phyloP scores from a whole-genome alignment of 2,329 filamentous ascomycete genomes.

The Fusarium verrucosum region DNA sequence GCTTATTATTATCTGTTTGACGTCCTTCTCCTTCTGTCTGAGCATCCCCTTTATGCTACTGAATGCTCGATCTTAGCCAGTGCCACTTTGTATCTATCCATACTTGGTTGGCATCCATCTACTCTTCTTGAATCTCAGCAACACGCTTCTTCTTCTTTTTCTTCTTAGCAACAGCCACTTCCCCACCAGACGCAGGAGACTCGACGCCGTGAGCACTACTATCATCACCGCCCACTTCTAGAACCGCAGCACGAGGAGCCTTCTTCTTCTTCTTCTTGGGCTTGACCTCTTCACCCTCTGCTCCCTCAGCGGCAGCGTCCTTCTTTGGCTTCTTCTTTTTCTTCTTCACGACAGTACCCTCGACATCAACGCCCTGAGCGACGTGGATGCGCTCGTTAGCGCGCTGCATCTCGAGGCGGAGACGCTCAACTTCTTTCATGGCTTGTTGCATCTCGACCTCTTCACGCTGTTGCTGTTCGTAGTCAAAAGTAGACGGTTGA shows the following conservation, averaged over 20 bases:
- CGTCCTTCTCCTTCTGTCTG: constrained; percentile 19
- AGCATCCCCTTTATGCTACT: constrained; percentile 9
- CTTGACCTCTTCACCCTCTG: constrained; percentile 31
- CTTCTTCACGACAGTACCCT: constrained; percentile 74
- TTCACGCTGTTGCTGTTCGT: constrained; percentile 75
- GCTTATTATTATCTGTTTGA: constrained; percentile 16
- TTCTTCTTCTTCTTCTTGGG: constrained; percentile 50
- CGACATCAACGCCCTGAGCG: constrained; percentile 71
- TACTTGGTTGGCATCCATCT: not conserved
- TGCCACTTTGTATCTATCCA: not conserved
- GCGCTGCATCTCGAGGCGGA: constrained; percentile 89
- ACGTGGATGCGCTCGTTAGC: constrained; percentile 79
- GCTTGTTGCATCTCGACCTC: constrained; percentile 90
- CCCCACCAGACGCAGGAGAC: constrained; percentile 29
- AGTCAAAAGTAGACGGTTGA: constrained; percentile 58
- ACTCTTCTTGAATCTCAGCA: constrained; percentile 45
- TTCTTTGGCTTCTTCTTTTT: constrained; percentile 65
- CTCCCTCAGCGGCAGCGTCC: constrained; percentile 21
- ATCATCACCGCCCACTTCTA: constrained; percentile 32
- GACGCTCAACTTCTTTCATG: constrained; percentile 85
- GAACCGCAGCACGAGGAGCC: constrained; percentile 20
- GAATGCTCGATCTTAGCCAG: constrained; percentile 2
- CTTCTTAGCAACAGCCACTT: constrained; percentile 55
- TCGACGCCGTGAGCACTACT: constrained; percentile 32
- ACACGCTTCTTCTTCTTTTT: constrained; percentile 58